Percentiles rank a stretch among this genome's conserved stretches.
Evolutionary conservation across 352 stramenopile species (phyloP).

Genomic region (Phytophthora multivora): DNA sequence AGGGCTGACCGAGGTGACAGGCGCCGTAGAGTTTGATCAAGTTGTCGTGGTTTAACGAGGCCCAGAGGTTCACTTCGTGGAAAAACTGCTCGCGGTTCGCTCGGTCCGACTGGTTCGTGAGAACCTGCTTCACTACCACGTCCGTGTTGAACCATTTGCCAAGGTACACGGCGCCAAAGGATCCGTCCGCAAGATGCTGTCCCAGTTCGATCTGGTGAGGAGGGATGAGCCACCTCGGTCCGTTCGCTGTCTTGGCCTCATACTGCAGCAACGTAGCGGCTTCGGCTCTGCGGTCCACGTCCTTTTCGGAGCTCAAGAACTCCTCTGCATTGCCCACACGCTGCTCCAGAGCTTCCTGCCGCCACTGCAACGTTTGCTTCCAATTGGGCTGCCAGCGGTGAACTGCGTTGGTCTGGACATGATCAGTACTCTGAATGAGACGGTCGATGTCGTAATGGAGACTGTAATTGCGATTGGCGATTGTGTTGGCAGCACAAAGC

Average conservation of each 20-base stretch:
- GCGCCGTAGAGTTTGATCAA: constrained; percentile 12
- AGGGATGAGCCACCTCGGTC: constrained; percentile 5
- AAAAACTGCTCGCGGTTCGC: background rate
- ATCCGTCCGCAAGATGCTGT: background rate
- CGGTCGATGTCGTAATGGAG: constrained; percentile 19
- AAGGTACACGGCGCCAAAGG: constrained; percentile 17
- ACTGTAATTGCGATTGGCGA: constrained; percentile 8
- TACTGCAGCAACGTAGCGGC: too few relatives aligned
- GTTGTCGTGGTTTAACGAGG: constrained; percentile 27
- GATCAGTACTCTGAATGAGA: background rate
- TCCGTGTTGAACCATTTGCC: constrained; percentile 19
- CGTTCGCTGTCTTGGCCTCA: background rate
- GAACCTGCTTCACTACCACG: constrained; percentile 20
- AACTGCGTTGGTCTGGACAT: constrained; percentile 1
- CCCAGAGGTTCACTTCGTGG: constrained; percentile 29
- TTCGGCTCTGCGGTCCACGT: too few relatives aligned
- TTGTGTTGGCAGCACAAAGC: constrained; percentile 6
- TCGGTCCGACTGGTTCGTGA: background rate
- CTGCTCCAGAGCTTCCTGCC: background rate
- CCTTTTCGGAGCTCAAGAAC: background rate
- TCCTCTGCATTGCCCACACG: background rate
- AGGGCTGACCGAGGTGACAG: background rate
- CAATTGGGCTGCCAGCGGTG: constrained; percentile 7
- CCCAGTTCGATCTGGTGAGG: constrained; percentile 9
- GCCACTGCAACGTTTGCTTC: background rate